Base-by-base conservation (phyloP, 2,329 filamentous ascomycete genomes). In the Aspergillus ochraceus region DNA sequence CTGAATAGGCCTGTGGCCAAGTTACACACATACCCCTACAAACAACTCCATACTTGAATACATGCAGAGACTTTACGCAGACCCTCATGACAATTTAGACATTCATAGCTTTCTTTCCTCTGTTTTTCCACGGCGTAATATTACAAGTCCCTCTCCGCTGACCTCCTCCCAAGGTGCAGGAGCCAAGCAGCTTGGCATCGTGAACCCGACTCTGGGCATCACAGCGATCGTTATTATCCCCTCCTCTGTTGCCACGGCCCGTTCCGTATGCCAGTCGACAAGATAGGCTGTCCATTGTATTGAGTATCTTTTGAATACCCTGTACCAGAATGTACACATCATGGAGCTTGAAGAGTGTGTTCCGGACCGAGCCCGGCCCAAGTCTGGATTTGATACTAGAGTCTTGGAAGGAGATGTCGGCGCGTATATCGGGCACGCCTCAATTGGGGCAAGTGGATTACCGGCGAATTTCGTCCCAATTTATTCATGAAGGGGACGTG, bases 151-250 rank as follows among this genome's bases (percentile, higher is more conserved):
- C 36, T 42, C 14, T 42, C 36, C 36, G 36, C 36, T 42, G 36
- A 17, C 45, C 29, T 55, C 53, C 53, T 55, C 53, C 47, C 45
- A 6, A 19, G 32, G 36, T 42, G 36, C 36, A 42, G 36, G 36
- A n/a, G 53, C 53, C 53, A 55, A 55, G 53, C 29, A 10, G 2
- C 53, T 55, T 55, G 53, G 53, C 53, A 19, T 49, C 29, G 24
- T 39, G 45, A 46, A 45, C 52, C 45, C 53, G 53, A 49, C 20
- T 49, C 53, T 55, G 32, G 53, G 53, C 53, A 55, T 42, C 14
- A n/a, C 17, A 17, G 6, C 36, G 36, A 42, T 42, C 14, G 36
- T 14, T 42, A 17, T n/a, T 42, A 17, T 42, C 14, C 36, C 36
- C 36, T 42, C 36, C 17, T n/a, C 14, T 42, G 36, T 42, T 42